Evolutionary conservation across 306 rosid species (phyloP), one percentile per base, ranked within the genome.

Genomic region (Alnus glutinosa): DNA sequence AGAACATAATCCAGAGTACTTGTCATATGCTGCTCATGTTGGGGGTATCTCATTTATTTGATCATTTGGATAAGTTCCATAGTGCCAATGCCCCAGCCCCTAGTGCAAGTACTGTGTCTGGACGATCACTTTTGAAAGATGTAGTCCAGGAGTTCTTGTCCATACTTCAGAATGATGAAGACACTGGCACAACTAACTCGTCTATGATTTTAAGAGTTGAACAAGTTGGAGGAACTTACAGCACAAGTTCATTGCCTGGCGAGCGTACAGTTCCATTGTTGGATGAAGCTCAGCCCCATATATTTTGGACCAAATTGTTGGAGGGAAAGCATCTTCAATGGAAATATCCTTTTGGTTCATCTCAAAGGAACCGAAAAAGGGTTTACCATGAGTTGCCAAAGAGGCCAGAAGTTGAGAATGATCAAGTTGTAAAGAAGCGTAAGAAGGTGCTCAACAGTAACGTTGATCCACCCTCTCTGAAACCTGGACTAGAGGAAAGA

Each of bases 311-410:
- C 59, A 85, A 90, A 75, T 78, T 95, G 61, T 86, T 91, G 52
- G 95, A 85, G 49, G 93, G 90, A 75, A 91, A 87, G 87, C 82
- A 75, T 74, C 93, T 90, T 78, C 85, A 2, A 66, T 93, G 98
- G 99, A 95, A 89, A 80, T 91, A 86, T 85, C 67, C 75, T 63
- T 58, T 58, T 57, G 81, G 80, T 85, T 84, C 86, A 50, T 85
- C 91, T 67, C 94, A 84, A 74, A 87, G 99, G 78, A 95, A 82
- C 78, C 82, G 99, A 67, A 95, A 91, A 83, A 90, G 89, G 77
- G 87, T 73, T 79, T 86, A 84, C 54, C 78, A 37, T 76, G 86
- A 82, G 74, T 79, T 75, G 62, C 68, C 79, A 62, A 74, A 74
- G 68, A 83, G 80, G 76, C 34, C 81, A 34, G 82, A 85, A 66